phyloP scores from a whole-genome alignment of 768 basidiomycete genomes.

The Termitomyces bulborhizus region DNA sequence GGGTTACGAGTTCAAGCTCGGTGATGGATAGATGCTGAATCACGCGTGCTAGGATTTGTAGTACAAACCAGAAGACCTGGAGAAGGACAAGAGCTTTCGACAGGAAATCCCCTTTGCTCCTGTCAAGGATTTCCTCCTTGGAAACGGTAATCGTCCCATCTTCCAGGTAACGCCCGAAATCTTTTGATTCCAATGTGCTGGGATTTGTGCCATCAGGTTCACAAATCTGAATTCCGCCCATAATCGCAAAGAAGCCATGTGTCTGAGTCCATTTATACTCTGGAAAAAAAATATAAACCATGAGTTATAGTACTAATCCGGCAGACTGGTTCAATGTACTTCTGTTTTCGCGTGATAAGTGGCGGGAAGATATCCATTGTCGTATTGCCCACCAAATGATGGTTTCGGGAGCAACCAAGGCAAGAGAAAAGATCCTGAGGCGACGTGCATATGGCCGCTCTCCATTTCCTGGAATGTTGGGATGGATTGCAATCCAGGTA shows the following conservation, averaged over 20 bases:
- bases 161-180: neutral
- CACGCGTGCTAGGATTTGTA: constrained; percentile 21
- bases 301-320: too few relatives aligned
- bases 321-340: neutral
- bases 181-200: neutral
- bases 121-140: constrained; percentile 19
- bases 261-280: constrained; percentile 15
- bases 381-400: constrained; percentile 15
- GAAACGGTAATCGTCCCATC: constrained; percentile 6
- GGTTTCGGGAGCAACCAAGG: constrained; percentile 17
- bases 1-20: constrained; percentile 24
- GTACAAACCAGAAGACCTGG: constrained; percentile 25
- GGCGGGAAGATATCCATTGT: constrained; percentile 15
- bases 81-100: constrained; percentile 19
- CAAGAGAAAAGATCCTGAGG: constrained; percentile 1
- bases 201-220: neutral
- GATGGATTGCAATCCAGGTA: constrained; percentile 15
- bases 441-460: neutral
- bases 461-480: constrained; percentile 16
- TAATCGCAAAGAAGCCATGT: constrained; percentile 21
- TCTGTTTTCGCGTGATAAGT: constrained; percentile 10
- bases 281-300: neutral
- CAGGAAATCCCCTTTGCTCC: constrained; percentile 21
- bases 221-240: constrained; percentile 19
- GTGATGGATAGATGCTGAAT: constrained; percentile 18